These are phyloP conservation scores for Gillenia trifoliata DNA, from an alignment of 306 rosid species.

Conservation along the genomic window DNA sequence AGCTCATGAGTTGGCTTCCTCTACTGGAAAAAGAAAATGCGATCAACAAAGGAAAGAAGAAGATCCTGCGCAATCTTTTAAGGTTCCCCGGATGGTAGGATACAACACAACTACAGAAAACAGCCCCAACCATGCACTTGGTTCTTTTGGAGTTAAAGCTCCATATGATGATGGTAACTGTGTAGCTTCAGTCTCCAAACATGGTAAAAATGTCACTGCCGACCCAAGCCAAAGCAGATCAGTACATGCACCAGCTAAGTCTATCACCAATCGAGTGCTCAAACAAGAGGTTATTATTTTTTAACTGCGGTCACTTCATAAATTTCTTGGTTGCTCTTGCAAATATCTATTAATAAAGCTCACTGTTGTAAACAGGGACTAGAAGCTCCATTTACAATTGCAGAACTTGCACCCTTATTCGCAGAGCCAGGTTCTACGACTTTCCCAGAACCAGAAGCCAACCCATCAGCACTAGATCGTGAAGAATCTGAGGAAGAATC, in stretches of 20 bases:
- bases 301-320: constrained; percentile 12
- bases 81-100: constrained; percentile 21
- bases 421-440: constrained; percentile 25
- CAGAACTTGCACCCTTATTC: constrained; percentile 25
- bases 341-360: constrained; percentile 23
- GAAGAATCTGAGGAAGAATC: constrained; percentile 41
- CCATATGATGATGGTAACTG: constrained; percentile 32
- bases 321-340: constrained; percentile 7
- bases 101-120: constrained; percentile 18
- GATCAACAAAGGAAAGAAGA: constrained; percentile 39
- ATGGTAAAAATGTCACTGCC: constrained; percentile 20
- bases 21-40: constrained; percentile 15
- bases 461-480: constrained; percentile 18
- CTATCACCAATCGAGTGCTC: constrained; percentile 26
- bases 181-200: constrained; percentile 39
- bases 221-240: constrained; percentile 34
- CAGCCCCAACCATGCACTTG: constrained; percentile 27
- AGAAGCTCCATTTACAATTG: constrained; percentile 27
- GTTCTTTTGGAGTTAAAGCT: constrained; percentile 28
- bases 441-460: constrained; percentile 37
- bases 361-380: constrained; percentile 44
- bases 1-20: constrained; percentile 24
- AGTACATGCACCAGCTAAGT: constrained; percentile 32
- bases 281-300: constrained; percentile 51
- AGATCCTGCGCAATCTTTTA: constrained; percentile 19